Evolutionary conservation across 2,329 filamentous ascomycete species (phyloP).

Genomic region (Fusarium sterilihyphosum): DNA sequence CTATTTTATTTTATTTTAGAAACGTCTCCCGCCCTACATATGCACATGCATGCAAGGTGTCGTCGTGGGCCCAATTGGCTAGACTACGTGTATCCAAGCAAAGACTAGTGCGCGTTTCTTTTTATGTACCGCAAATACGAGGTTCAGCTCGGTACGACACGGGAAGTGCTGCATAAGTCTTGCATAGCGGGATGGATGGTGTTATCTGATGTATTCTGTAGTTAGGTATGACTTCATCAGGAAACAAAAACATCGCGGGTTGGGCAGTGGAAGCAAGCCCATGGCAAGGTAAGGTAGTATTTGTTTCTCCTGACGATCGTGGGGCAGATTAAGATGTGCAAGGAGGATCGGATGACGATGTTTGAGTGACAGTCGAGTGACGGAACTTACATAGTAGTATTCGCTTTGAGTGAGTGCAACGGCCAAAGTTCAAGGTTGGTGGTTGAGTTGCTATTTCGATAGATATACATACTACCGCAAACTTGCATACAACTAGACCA

Average conservation of each 20-base stretch:
- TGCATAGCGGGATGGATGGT: not conserved
- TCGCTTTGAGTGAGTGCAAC: not conserved
- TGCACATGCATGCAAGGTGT: not conserved
- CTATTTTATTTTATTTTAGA: conserved; percentile 1
- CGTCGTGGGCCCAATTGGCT: conserved; percentile 1
- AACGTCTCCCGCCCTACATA: conserved; percentile 2
- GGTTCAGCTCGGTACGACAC: conserved; percentile 30
- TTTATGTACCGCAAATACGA: conserved; percentile 27
- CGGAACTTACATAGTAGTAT: not conserved
- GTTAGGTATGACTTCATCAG: not conserved
- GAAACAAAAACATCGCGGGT: not conserved
- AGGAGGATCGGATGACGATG: not conserved
- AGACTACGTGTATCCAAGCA: conserved; percentile 31
- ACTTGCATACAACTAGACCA: not conserved
- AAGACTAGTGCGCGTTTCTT: not conserved
- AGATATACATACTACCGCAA: not conserved
- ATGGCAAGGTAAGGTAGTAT: not conserved
- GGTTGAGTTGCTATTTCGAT: not conserved
- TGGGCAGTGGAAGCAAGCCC: no score
- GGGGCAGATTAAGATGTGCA: conserved; percentile 33
- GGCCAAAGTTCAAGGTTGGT: not conserved
- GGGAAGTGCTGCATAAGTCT: conserved; percentile 20
- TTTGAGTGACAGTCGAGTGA: not conserved
- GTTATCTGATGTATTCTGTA: not conserved
- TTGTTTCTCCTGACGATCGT: conserved; percentile 29